Base-by-base conservation (phyloP, 345 rosid genomes). In the Eucalyptus polybractea region DNA sequence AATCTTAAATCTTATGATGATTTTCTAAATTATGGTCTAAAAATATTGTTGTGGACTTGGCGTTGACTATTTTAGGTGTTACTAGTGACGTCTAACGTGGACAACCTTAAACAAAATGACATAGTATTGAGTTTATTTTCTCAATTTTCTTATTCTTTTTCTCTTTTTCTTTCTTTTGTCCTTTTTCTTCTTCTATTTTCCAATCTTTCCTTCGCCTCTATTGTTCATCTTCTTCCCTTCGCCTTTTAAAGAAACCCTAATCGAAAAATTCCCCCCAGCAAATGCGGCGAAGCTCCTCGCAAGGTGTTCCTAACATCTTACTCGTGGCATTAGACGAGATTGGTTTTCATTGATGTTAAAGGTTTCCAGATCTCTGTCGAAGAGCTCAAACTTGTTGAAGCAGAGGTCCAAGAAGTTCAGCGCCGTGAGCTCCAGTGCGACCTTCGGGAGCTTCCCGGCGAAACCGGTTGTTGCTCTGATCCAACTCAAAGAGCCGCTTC, bases 301-400 rank as follows among this genome's bases (percentile, higher is more conserved):
- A 62, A 13, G 17, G 69, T 62, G 69, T 62, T 29, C 16, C 8
- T 62, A 62, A 62, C 69, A 13, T 62, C 16, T 27, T 62, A 27
- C 69, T 62, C 69, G 17, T 62, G 69, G 29, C 69, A 29, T 27
- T 11, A 45, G 19, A 37, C 89, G 92, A 93, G 95, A 95, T 86
- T 97, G 94, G 89, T 95, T 96, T 91, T 94, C 92, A 88, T 94
- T 95, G 86, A 96, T 91, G 89, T 94, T 94, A 87, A 96, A 92
- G 2, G 96, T 97, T 80, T 96, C 98, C 31, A 95, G 51, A 58
- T 91, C 90, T 89, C 94, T 95, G 85, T 92, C 95, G 37, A 96
- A 96, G 9, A 96, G 95, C 92, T 95, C 97, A 62, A 96, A 96
- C 88, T 96, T 96, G 67, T 96, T 96, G 89, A 91, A 95, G 86